These are phyloP conservation scores for Coprinopsis sp. DNA, from an alignment of 768 basidiomycete genomes.

Conservation along the genomic window DNA sequence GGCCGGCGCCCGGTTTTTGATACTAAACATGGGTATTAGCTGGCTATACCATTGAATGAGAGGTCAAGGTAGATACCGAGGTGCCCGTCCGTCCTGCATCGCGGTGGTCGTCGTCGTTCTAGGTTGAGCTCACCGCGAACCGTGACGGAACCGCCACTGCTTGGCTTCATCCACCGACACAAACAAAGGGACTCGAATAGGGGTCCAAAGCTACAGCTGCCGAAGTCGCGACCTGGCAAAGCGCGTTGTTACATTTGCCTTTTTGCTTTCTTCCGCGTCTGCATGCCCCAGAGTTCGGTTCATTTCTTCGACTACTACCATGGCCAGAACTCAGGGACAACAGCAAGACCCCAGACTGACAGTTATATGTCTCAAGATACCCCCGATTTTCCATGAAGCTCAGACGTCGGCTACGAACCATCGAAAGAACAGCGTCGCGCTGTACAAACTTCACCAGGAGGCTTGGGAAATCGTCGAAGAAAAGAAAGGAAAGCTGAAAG, in stretches of 20 bases:
- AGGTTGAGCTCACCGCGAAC: too few species aligned
- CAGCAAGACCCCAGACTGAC: background rate
- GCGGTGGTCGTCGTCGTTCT: slow-evolving; percentile 8
- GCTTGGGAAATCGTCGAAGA: slow-evolving; percentile 51
- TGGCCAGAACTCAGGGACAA: background rate
- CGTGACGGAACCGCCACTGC: too few species aligned
- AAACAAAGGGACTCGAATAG: background rate
- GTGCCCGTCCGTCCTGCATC: slow-evolving; percentile 82
- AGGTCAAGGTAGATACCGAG: slow-evolving; percentile 42
- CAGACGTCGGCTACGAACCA: slow-evolving; percentile 76
- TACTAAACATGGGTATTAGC: slow-evolving; percentile 38
- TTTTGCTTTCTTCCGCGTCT: too few species aligned
- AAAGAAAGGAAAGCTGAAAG: slow-evolving; percentile 43
- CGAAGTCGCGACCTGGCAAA: too few species aligned
- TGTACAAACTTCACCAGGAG: slow-evolving; percentile 73
- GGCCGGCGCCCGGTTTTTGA: slow-evolving; percentile 95
- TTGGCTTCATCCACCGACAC: too few species aligned
- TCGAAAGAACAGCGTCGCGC: slow-evolving; percentile 80
- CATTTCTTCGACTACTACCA: background rate
- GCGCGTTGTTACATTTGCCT: too few species aligned
- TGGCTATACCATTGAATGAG: slow-evolving; percentile 1
- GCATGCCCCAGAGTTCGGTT: too few species aligned
- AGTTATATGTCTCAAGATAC: slow-evolving; percentile 13
- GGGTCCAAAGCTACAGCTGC: too few species aligned
- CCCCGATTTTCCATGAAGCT: slow-evolving; percentile 76